phyloP scores from a whole-genome alignment of 352 stramenopile species.

The Phytophthora brassicae region DNA sequence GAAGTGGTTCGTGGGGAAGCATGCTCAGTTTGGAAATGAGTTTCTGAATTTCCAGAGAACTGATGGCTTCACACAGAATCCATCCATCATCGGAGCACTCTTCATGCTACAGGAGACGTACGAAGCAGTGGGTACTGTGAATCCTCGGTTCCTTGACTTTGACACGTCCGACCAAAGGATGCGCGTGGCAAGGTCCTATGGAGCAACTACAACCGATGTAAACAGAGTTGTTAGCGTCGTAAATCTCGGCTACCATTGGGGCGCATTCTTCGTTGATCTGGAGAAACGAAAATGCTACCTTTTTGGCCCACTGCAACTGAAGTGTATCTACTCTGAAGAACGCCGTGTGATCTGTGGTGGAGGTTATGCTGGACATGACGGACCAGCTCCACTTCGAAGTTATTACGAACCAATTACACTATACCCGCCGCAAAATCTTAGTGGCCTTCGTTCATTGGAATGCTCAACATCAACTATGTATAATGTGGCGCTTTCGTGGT shows the following conservation, averaged over 20 bases:
- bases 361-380: slow-evolving; percentile 5
- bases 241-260: neutral
- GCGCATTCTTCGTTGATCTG: neutral
- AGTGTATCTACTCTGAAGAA: neutral
- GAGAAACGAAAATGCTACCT: neutral
- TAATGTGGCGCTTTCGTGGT: no score
- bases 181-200: neutral
- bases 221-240: neutral
- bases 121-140: neutral
- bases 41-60: slow-evolving; percentile 3
- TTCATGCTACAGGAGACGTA: neutral
- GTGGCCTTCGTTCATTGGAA: no score
- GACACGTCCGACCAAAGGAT: neutral
- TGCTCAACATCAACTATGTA: no score
- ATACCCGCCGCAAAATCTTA: no score
- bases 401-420: neutral
- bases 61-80: slow-evolving; percentile 1
- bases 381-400: slow-evolving; percentile 5
- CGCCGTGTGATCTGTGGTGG: neutral
- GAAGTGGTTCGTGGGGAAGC: neutral
- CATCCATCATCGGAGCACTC: neutral
- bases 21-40: neutral
- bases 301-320: slow-evolving; percentile 1
- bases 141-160: slow-evolving; percentile 1
- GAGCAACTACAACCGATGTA: neutral